Percentiles rank a stretch among this genome's conserved stretches.
Conservation (phyloP, 768 basidiomycete species). For the Aureoboletus auriporus region DNA sequence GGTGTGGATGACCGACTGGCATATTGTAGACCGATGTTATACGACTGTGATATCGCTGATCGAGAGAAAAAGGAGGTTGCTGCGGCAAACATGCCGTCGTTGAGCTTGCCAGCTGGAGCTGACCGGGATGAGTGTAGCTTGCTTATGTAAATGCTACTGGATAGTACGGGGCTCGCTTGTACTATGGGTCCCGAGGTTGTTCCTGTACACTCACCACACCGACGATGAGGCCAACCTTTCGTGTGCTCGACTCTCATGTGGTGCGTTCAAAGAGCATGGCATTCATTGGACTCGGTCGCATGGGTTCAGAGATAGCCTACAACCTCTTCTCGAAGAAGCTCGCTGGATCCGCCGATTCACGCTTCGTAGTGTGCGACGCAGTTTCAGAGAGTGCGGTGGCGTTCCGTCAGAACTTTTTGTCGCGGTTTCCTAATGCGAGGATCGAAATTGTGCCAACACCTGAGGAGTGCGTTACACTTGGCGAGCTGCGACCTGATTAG, state of each 20-base stretch:
- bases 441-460: constrained; percentile 61
- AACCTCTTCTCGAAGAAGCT: constrained; percentile 79
- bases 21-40: constrained; percentile 51
- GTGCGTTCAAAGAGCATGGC: constrained; percentile 51
- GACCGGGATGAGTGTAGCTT: not conserved
- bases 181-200: too few relatives aligned
- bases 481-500: not conserved
- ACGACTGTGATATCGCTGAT: constrained; percentile 77
- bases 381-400: constrained; percentile 50
- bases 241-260: constrained; percentile 33
- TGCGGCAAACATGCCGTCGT: constrained; percentile 61
- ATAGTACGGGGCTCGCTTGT: not conserved
- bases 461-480: constrained; percentile 56
- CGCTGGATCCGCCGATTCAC: constrained; percentile 45
- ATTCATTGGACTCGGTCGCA: constrained; percentile 84
- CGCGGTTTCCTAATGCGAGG: constrained; percentile 55
- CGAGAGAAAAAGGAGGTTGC: constrained; percentile 81
- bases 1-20: constrained; percentile 37
- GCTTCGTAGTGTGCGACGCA: constrained; percentile 79
- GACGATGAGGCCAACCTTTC: constrained; percentile 50
- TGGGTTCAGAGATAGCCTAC: constrained; percentile 85
- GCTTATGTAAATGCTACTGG: constrained; percentile 11
- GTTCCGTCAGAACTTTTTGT: constrained; percentile 54
- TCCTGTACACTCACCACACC: not conserved
- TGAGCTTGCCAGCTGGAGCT: not conserved